Percentiles rank a stretch among this genome's conserved stretches.
Conservation (phyloP, 2,329 filamentous ascomycete species). For the Fusarium decemcellulare region DNA sequence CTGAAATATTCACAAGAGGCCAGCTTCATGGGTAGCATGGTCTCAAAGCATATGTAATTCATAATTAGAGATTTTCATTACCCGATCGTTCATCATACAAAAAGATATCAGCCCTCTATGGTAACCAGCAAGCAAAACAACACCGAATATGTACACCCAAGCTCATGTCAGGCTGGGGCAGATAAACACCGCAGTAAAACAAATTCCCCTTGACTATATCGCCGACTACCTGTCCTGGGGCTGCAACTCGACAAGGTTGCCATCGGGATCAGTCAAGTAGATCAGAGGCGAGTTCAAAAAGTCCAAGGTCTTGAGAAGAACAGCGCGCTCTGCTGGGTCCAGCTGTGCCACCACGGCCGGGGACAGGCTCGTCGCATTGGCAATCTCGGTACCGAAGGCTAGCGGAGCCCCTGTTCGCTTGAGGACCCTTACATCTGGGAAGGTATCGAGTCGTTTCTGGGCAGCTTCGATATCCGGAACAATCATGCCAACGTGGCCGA, state of each 20-base stretch:
- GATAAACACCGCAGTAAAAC: no score
- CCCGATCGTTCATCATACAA: no score
- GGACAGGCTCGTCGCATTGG: neutral
- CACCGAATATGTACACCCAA: no score
- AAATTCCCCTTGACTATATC: no score
- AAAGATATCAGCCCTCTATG: no score
- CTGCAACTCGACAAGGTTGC: neutral
- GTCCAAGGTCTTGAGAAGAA: neutral
- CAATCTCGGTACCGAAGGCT: neutral
- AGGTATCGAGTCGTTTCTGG: constrained; percentile 44
- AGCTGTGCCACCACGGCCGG: neutral
- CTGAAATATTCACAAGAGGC: neutral
- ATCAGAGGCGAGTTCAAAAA: constrained; percentile 1
- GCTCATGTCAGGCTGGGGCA: no score
- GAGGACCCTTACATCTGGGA: constrained; percentile 39
- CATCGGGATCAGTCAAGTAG: constrained; percentile 6
- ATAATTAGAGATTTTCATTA: no score
- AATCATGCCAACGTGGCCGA: constrained; percentile 54
- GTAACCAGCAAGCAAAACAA: no score
- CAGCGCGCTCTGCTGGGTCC: neutral
- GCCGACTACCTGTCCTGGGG: neutral
- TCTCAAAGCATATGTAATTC: no score
- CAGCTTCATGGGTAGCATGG: no score
- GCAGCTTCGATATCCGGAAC: constrained; percentile 51
- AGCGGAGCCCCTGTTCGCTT: constrained; percentile 34